Evolutionary conservation across 2,329 filamentous ascomycete species (phyloP).

Genomic region (Cordyceps javanica): DNA sequence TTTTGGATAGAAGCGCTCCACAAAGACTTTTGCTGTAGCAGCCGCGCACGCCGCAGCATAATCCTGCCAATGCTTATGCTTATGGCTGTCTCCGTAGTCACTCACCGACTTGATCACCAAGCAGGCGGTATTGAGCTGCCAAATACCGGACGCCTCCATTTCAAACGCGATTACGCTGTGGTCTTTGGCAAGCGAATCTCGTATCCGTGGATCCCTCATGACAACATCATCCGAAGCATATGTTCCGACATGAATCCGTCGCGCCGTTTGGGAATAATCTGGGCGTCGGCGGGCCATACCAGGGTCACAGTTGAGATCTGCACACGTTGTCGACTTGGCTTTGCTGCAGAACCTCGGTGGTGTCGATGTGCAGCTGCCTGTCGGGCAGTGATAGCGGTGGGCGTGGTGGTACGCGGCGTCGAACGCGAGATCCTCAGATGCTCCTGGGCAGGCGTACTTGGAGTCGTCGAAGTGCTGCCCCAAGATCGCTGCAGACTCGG

Average conservation of each 20-base stretch:
- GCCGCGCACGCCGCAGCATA: conserved; percentile 16
- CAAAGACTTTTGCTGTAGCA: conserved; percentile 11
- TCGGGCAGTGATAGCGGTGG: background rate
- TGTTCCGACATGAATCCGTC: background rate
- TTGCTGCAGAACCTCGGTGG: background rate
- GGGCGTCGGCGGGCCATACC: background rate
- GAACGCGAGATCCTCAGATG: background rate
- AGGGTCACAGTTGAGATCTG: background rate
- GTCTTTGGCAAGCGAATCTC: background rate
- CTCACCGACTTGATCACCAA: conserved; percentile 31
- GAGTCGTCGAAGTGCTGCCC: background rate
- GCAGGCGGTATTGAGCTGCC: conserved; percentile 7
- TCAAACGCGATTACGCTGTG: background rate
- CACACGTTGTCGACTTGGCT: background rate
- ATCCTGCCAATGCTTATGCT: conserved; percentile 18
- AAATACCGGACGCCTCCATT: background rate
- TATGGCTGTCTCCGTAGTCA: conserved; percentile 35
- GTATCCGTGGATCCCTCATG: background rate
- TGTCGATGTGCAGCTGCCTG: background rate
- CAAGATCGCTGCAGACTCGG: background rate
- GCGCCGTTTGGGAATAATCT: background rate
- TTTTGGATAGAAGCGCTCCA: background rate
- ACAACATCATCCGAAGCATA: background rate
- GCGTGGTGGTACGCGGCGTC: background rate
- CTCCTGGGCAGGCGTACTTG: background rate